phyloP scores from a whole-genome alignment of 2,329 filamentous ascomycete species.

The Neofusicoccum umdonicola region DNA sequence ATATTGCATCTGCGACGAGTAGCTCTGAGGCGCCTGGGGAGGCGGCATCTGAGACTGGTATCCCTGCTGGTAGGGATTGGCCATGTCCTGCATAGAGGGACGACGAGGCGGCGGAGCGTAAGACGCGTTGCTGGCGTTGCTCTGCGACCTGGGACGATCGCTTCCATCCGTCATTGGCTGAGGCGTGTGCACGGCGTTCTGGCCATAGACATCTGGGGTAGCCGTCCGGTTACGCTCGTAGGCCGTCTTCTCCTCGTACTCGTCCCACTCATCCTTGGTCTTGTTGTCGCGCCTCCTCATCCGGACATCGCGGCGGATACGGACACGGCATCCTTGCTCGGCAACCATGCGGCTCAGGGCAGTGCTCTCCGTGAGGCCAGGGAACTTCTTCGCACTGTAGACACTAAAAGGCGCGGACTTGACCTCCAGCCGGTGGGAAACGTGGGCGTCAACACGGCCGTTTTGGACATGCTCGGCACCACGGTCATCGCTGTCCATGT shows the following conservation, averaged over 20 bases:
- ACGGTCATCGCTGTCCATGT: constrained; percentile 61
- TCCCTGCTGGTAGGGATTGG: constrained; percentile 36
- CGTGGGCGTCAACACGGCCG: constrained; percentile 49
- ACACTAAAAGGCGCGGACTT: constrained; percentile 85
- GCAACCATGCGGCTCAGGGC: constrained; percentile 84
- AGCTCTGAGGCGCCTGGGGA: constrained; percentile 40
- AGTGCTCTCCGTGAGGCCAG: constrained; percentile 87
- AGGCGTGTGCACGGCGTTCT: constrained; percentile 34
- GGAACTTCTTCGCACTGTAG: constrained; percentile 98
- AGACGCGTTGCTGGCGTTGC: constrained; percentile 53
- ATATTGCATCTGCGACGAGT: constrained; percentile 39
- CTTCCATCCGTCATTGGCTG: constrained; percentile 32
- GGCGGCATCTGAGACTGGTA: constrained; percentile 40
- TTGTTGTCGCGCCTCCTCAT: constrained; percentile 84
- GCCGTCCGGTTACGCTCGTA: constrained; percentile 50
- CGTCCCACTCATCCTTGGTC: constrained; percentile 62
- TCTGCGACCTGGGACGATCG: constrained; percentile 59
- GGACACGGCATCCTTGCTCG: constrained; percentile 93
- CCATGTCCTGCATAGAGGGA: constrained; percentile 46
- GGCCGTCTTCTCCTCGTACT: constrained; percentile 56
- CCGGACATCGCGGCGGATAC: constrained; percentile 88
- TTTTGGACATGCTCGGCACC: constrained; percentile 32
- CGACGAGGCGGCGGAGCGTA: constrained; percentile 39
- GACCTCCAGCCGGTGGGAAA: constrained; percentile 85
- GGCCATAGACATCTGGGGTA: constrained; percentile 50